Evolutionary conservation across 352 stramenopile species (phyloP), one percentile per base, ranked within the genome.

Genomic region (Phytophthora foliorum): DNA sequence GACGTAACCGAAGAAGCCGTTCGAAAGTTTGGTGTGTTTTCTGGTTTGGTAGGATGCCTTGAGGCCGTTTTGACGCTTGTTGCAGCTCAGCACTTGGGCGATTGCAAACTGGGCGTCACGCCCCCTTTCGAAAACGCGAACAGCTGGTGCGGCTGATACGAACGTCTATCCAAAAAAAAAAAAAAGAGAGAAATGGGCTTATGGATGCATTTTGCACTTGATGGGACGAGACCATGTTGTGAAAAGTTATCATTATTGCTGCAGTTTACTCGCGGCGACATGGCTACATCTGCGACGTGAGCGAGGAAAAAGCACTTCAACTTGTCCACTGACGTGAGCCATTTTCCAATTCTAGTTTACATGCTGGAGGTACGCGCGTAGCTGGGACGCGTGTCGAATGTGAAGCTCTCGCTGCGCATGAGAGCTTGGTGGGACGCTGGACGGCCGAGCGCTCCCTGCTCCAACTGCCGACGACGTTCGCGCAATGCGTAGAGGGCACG

Each of bases 341-440:
- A 25, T 57, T 46, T 48, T 51, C 50, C 45, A 63, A 54, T 39
- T n/a, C 22, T 75, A 71, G 1, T 71, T 69, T 75, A 75, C 61
- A 75, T 75, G 49, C 67, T 75, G 11, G 59, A 54, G 1, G 67
- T 75, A 48, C 67, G 67, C 41, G 61, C 50, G 50, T 55, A 61
- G 25, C 67, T 63, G 0, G 42, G 39, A 6, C 56, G 48, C 25
- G 56, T 67, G 49, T 67, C 57, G 32, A 72, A 62, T 13, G 41
- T 46, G 49, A 67, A 67, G 48, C 57, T 67, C 9, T 63, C 61
- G 2, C 54, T 49, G 32, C 67, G 62, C 22, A 75, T 19, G 1
- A 75, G 61, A 1, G 54, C 19, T 19, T 72, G 61, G n/a, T 75
- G 67, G 5, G 67, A 75, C 5, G 67, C 61, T 14, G 53, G 68